Evolutionary conservation across 2,329 filamentous ascomycete genomes (phyloP), one percentile per base, ranked within the genome.

Genomic region (Metarhizium rileyi): DNA sequence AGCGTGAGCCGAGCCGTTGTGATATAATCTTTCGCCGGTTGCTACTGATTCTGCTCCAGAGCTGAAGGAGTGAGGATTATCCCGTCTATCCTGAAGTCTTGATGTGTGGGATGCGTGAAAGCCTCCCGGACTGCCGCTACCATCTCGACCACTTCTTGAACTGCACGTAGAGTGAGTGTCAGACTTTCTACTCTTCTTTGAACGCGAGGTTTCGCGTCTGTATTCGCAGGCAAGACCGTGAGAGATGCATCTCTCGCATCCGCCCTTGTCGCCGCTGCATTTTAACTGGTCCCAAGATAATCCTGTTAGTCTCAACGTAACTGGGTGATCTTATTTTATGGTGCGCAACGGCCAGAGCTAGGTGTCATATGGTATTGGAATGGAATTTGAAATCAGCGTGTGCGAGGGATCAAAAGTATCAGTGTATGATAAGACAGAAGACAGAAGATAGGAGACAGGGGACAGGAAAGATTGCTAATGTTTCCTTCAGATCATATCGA

Each of bases 221-320:
- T 69, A 69, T 44, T 66, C 63, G 53, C 66, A 69, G 22, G 49
- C 44, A 43, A 66, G 57, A 7, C 59, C 54, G 35, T 61, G 60
- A 25, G 56, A 53, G 27, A 59, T 49, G 52, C 66, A 69, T 16
- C 66, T 57, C 33, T 68, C 61, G 49, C 66, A 69, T 27, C 66
- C 66, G 27, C 61, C 58, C 53, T 64, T 68, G 42, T 67, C 65
- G 33, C 66, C 66, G 49, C 62, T 68, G 51, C 66, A 69, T 48
- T 62, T 64, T 45, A 68, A 58, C 66, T 69, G 22, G 18, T 9
- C 12, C 12, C 7, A 23, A 25, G 38, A 25, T 25, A 9, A 14
- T 10, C 22, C 16, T 4, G n/a, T 42, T 25, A 42, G 38, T 22
- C 9, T 33, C 25, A 25, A 16, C 12, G 36, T 16, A 25, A 4